Base-by-base conservation (phyloP, 176 grass and related monocot species). In the Musa schizocarpa region DNA sequence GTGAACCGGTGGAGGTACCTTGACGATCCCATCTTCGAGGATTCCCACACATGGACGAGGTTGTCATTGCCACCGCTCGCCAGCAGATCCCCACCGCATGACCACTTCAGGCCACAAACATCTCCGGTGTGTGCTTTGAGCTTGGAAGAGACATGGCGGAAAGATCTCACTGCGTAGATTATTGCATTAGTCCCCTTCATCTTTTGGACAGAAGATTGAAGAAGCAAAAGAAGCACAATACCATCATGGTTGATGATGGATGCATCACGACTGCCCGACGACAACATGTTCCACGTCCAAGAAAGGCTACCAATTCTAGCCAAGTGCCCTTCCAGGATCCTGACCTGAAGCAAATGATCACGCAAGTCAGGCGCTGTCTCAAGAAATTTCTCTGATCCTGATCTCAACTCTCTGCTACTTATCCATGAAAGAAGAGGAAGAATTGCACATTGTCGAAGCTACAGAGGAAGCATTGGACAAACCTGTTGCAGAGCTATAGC, bases 211-310 rank as follows among this genome's bases (percentile, higher is more conserved):
- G 48, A 20, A 51, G 43, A 11, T 34, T 2, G 13, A 62, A 0
- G 16, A 49, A 43, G 50, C 17, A 51, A 49, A 11, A 17, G 17
- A 76, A 25, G 29, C 10, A 50, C 8, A 50, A 52, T 85, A 85
- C 83, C 72, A 72, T 85, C 83, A 77, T 81, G 78, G 17, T 85
- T 85, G 63, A 81, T 64, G 48, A 85, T 85, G 11, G 68, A 71
- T 25, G 63, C 54, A 73, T 81, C 83, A 66, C 53, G 78, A 65
- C 83, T 65, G 65, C 83, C 83, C 72, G 83, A 85, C 9, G 83
- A 76, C 25, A 85, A 73, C 29, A 76, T n/a, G 69, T 77, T 63
- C 24, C 2, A 29, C 14, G 81, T 85, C 83, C 83, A 85, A 53
- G 77, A 72, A 66, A 85, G 78, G 43, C 73, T 76, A n/a, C 83